Conservation (phyloP, 169 alveolate species). For the Toxoplasma gondii region DNA sequence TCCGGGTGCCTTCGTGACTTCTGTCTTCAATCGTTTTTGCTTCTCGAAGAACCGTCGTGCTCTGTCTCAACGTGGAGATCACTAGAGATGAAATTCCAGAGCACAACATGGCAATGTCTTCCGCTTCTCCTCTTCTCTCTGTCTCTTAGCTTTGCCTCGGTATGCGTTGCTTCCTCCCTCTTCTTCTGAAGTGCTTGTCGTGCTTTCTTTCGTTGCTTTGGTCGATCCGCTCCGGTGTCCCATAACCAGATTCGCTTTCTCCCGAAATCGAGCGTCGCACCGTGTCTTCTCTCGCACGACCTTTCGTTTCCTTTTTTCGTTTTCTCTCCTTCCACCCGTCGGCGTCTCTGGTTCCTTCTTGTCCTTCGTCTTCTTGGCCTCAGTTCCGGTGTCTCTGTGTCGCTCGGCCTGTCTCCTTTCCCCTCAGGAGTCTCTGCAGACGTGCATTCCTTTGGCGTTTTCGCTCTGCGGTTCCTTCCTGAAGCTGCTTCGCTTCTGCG, state of each 20-base stretch:
- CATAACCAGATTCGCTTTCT: neutral
- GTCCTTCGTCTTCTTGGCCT: neutral
- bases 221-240: no score
- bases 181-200: no score
- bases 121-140: no score
- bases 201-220: no score
- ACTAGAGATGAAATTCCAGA: no score
- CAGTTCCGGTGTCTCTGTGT: neutral
- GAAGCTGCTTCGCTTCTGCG: conserved; percentile 5
- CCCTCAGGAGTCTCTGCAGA: neutral
- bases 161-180: no score
- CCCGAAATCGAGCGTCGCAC: neutral
- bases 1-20: no score
- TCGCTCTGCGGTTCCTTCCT: neutral
- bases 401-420: neutral
- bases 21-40: no score
- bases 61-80: no score
- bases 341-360: neutral
- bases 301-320: neutral
- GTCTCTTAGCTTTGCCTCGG: no score
- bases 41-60: no score
- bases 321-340: neutral
- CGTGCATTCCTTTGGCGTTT: neutral
- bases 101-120: no score
- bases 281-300: neutral